Evolutionary conservation across 768 basidiomycete species (phyloP), one percentile per base, ranked within the genome.

Genomic region (Kwoniella dejecticola): DNA sequence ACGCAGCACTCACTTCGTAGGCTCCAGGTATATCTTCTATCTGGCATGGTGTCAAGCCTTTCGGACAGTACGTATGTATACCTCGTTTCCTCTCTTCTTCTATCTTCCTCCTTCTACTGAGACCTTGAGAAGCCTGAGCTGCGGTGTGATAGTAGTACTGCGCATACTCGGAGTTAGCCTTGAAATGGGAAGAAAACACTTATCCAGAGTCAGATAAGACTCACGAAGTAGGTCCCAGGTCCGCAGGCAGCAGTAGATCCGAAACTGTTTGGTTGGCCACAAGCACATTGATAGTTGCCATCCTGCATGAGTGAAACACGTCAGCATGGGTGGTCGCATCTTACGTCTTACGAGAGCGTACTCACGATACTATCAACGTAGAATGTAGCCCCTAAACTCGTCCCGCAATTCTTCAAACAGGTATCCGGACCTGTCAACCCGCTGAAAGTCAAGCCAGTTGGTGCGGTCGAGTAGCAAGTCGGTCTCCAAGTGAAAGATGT

Each of bases 81-180:
- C 27, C 33, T 26, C 36, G 17, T 31, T 40, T 54, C 23, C 38
- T 27, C 19, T 38, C 52, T 29, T 40, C 52, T 38, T 23, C 52
- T 15, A 54, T 11, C 15, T 31, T 29, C 17, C 52, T 40, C 24
- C 31, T 54, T 15, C 52, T 40, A 44, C 52, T 54, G 5, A 54
- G 23, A 41, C 52, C 52, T 54, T 54, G 52, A 12, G 52, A 54
- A 24, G 52, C 52, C n/a, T 40, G 36, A 41, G 52, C 38, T 29
- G 26, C 38, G 12, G 52, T 41, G 38, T 54, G 52, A 10, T 54
- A 54, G 19, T 54, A 54, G 13, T 40, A 40, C 52, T 54, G 21
- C 8, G 15, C 50, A 52, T 6, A 13, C 11, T 12, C 23, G 47
- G 23, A 49, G 27, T 31, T 46, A 19, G 45, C 10, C 8, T 23